These are phyloP conservation scores for Ophiostoma sp. DNA, from an alignment of 2,329 filamentous ascomycete genomes.

Conservation along the genomic window DNA sequence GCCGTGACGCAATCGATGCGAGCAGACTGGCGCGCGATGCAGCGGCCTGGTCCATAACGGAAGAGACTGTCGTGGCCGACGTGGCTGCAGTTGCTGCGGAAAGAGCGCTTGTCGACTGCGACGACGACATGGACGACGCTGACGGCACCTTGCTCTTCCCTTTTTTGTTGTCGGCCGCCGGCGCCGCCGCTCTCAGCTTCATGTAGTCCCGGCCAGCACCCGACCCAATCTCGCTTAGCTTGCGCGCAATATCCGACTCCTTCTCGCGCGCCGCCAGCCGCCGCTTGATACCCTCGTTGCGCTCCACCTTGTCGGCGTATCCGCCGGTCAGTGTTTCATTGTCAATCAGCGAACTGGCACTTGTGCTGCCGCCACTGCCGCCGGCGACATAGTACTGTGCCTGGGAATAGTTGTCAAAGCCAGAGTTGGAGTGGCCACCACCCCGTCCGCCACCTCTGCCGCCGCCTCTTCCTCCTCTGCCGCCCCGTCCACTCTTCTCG, in stretches of 20 bases:
- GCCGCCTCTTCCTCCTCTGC: conserved; percentile 45
- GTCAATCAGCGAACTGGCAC: conserved; percentile 55
- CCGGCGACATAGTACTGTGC: conserved; percentile 50
- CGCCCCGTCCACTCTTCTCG: conserved; percentile 38
- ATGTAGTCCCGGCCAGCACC: conserved; percentile 69
- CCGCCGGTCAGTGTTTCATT: conserved; percentile 33
- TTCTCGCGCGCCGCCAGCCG: conserved; percentile 62
- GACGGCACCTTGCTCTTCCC: conserved; percentile 9
- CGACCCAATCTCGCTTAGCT: conserved; percentile 58
- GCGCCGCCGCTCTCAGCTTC: conserved; percentile 31
- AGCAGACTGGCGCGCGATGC: conserved; percentile 25
- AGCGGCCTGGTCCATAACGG: conserved; percentile 25
- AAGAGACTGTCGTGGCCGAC: conserved; percentile 19
- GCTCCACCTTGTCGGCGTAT: conserved; percentile 54
- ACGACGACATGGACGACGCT: conserved; percentile 7
- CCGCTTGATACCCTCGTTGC: conserved; percentile 61
- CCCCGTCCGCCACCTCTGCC: conserved; percentile 38
- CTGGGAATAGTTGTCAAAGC: conserved; percentile 56
- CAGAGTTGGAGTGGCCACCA: conserved; percentile 48
- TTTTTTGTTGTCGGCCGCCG: background rate
- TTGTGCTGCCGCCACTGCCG: conserved; percentile 28
- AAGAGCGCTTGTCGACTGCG: conserved; percentile 18
- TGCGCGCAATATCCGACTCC: conserved; percentile 66
- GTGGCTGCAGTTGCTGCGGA: conserved; percentile 17
- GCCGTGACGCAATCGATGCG: conserved; percentile 22